Conservation (phyloP, 306 rosid species). For the Dicorynia guianensis region DNA sequence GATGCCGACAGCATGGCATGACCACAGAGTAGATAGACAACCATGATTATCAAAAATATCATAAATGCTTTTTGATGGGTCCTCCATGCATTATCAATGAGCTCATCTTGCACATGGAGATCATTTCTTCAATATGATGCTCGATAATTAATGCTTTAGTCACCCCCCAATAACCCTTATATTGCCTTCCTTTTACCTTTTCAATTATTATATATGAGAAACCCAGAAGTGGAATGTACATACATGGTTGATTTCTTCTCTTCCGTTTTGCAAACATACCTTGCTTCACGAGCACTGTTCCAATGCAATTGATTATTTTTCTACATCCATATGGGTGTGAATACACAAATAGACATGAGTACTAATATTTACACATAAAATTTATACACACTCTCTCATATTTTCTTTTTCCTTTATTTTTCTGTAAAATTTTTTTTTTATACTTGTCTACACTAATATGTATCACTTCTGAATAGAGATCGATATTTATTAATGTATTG, state of each 20-base stretch:
- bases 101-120: constrained; percentile 39
- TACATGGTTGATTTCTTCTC: neutral
- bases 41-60: constrained; percentile 33
- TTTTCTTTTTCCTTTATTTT: no score
- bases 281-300: constrained; percentile 24
- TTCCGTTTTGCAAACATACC: neutral
- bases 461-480: no score
- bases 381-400: no score
- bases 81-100: constrained; percentile 50
- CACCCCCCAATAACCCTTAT: constrained; percentile 14
- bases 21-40: constrained; percentile 24
- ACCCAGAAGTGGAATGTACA: constrained; percentile 7
- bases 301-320: constrained; percentile 5
- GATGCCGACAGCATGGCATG: constrained; percentile 49
- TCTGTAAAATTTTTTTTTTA: no score
- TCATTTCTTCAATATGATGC: constrained; percentile 35
- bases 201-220: constrained; percentile 24
- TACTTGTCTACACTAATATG: no score
- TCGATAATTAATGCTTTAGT: constrained; percentile 40
- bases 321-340: neutral
- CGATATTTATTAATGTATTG: no score
- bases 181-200: neutral
- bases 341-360: no score
- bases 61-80: constrained; percentile 52
- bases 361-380: no score